Evolutionary conservation across 1,284 basidiomycete genomes (phyloP).

Genomic region (Uromyces viciae-fabae): DNA sequence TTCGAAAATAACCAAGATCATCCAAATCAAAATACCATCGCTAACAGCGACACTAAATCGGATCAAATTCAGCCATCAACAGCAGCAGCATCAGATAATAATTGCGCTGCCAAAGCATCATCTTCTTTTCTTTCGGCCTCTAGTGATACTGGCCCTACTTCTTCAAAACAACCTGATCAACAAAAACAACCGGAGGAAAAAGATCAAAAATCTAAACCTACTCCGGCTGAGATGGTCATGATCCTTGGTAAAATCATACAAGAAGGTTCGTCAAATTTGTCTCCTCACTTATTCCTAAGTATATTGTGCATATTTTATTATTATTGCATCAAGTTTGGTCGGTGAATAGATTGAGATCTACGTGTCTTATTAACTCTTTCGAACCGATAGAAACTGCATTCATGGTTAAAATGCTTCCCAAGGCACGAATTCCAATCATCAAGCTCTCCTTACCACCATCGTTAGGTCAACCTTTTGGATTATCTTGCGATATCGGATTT

Average conservation of each 20-base stretch:
- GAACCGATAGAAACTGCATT: slow-evolving; percentile 79
- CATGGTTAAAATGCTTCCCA: slow-evolving; percentile 89
- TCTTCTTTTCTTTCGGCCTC: background rate
- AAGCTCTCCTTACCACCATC: slow-evolving; percentile 90
- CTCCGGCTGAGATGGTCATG: slow-evolving; percentile 84
- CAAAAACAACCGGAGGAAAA: slow-evolving; percentile 28
- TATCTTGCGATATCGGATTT: slow-evolving; percentile 97
- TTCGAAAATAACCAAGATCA: slow-evolving; percentile 58
- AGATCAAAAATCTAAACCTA: slow-evolving; percentile 59
- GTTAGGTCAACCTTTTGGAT: slow-evolving; percentile 71
- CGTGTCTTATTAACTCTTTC: background rate
- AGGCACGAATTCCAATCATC: slow-evolving; percentile 97
- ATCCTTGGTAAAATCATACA: slow-evolving; percentile 89
- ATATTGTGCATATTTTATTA: too few relatives aligned
- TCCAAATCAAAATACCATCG: background rate
- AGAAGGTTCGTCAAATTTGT: slow-evolving; percentile 63
- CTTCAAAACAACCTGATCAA: slow-evolving; percentile 31
- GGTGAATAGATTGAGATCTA: slow-evolving; percentile 26
- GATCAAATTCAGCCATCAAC: background rate
- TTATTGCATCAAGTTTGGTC: background rate
- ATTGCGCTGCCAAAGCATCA: too few relatives aligned
- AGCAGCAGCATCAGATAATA: background rate
- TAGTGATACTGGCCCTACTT: slow-evolving; percentile 30
- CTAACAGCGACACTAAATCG: background rate
- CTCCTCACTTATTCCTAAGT: background rate